phyloP scores from a whole-genome alignment of 768 basidiomycete genomes.

The Trametes elegans region DNA sequence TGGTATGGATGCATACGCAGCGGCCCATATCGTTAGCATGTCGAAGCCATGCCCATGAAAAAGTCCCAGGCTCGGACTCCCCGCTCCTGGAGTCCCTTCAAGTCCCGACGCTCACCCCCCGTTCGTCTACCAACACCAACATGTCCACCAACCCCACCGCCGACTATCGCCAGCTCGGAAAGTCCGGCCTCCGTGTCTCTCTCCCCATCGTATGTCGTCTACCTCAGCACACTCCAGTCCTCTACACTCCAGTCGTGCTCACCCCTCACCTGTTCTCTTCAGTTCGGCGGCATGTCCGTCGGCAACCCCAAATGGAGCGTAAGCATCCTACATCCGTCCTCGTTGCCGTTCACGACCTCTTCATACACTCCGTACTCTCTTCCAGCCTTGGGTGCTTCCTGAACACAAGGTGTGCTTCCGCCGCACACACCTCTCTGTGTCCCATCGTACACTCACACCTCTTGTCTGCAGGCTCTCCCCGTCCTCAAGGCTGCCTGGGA shows the following conservation, averaged over 20 bases:
- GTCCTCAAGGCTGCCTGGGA: conserved; percentile 33
- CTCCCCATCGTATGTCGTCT: conserved; percentile 26
- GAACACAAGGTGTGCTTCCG: conserved; percentile 19
- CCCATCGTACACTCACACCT: no score
- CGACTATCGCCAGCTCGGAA: conserved; percentile 28
- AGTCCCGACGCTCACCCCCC: no score
- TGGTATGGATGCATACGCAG: no score
- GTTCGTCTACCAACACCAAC: no score
- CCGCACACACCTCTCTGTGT: no score
- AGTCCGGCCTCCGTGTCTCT: conserved; percentile 26
- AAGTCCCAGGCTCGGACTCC: no score
- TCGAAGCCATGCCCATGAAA: no score
- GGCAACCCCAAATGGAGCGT: conserved; percentile 20
- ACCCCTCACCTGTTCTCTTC: background rate
- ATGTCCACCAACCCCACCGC: background rate
- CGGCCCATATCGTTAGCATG: no score
- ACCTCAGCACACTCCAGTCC: no score
- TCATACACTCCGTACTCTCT: background rate
- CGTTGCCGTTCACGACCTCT: no score
- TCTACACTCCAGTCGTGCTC: background rate
- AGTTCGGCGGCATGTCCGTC: conserved; percentile 25
- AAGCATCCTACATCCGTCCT: background rate
- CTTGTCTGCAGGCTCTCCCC: conserved; percentile 8
- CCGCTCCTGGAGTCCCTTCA: no score
- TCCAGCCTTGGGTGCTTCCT: conserved; percentile 23